Percentiles rank a stretch among this genome's conserved stretches.
Evolutionary conservation across 768 basidiomycete genomes (phyloP).

Genomic region (Gymnopilus junonius): DNA sequence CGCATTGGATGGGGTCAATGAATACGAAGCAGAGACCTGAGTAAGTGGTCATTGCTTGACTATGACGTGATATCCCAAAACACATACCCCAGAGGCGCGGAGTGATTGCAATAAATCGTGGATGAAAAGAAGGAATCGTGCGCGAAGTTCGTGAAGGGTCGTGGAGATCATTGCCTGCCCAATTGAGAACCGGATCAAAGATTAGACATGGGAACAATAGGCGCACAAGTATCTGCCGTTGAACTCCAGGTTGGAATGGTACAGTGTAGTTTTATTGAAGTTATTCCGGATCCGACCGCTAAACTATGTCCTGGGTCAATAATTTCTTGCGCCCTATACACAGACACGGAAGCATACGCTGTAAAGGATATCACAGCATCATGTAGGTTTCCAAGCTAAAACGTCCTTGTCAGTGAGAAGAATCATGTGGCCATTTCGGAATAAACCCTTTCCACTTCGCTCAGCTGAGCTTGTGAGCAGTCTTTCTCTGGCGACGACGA

Average conservation of each 20-base stretch:
- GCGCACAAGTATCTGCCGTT: constrained; percentile 60
- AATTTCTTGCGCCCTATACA: neutral
- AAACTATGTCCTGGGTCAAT: constrained; percentile 38
- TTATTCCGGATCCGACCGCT: constrained; percentile 48
- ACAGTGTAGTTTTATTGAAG: constrained; percentile 61
- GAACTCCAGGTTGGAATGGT: constrained; percentile 70
- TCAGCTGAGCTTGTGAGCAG: constrained; percentile 8
- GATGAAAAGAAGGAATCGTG: constrained; percentile 64
- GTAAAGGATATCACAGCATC: constrained; percentile 69
- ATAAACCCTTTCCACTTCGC: constrained; percentile 7
- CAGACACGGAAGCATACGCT: constrained; percentile 40
- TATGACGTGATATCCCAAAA: neutral
- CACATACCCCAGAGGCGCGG: constrained; percentile 61
- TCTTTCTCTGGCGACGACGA: neutral
- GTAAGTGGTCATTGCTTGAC: neutral
- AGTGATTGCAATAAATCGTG: constrained; percentile 66
- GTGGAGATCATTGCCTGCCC: constrained; percentile 63
- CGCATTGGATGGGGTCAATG: constrained; percentile 62
- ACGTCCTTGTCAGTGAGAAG: neutral
- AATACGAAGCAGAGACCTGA: constrained; percentile 67
- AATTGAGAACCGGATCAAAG: neutral
- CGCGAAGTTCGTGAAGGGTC: constrained; percentile 69
- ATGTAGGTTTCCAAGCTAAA: constrained; percentile 52
- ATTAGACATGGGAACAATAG: neutral
- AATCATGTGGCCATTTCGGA: neutral